Conservation (phyloP, 2,329 filamentous ascomycete genomes). For the Talaromyces sp. region DNA sequence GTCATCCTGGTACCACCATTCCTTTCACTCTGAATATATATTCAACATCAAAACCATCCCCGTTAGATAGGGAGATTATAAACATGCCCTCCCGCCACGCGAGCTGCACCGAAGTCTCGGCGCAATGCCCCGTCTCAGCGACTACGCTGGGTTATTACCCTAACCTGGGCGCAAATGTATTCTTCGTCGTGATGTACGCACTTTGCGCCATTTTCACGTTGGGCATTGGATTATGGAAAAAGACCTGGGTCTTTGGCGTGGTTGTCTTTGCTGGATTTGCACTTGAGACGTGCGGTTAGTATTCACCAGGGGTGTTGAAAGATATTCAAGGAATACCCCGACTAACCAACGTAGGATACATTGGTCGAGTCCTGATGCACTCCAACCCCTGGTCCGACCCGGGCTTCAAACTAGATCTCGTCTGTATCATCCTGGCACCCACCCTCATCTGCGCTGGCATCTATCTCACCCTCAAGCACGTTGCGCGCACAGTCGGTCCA, state of each 20-base stretch:
- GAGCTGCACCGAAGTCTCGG: constrained; percentile 32
- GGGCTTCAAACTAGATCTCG: constrained; percentile 49
- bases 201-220: constrained; percentile 47
- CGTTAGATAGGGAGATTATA: background rate
- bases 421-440: constrained; percentile 28
- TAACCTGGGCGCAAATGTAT: constrained; percentile 44
- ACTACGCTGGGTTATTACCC: constrained; percentile 53
- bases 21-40: too few species aligned
- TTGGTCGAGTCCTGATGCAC: constrained; percentile 50
- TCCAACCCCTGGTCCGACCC: constrained; percentile 46
- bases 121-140: constrained; percentile 39
- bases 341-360: constrained; percentile 41
- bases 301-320: background rate
- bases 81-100: constrained; percentile 8
- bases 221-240: constrained; percentile 46
- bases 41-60: background rate
- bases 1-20: background rate
- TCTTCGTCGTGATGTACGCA: constrained; percentile 50
- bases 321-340: background rate
- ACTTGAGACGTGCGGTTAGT: constrained; percentile 44
- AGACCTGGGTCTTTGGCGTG: constrained; percentile 53
- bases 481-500: constrained; percentile 52
- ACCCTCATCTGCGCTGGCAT: constrained; percentile 61
- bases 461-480: constrained; percentile 64
- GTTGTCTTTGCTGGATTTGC: constrained; percentile 47